Percentiles rank a stretch among this genome's conserved stretches.
These are phyloP conservation scores for Paxillus rubicundulus DNA, from an alignment of 768 basidiomycete species.

Conservation along the genomic window DNA sequence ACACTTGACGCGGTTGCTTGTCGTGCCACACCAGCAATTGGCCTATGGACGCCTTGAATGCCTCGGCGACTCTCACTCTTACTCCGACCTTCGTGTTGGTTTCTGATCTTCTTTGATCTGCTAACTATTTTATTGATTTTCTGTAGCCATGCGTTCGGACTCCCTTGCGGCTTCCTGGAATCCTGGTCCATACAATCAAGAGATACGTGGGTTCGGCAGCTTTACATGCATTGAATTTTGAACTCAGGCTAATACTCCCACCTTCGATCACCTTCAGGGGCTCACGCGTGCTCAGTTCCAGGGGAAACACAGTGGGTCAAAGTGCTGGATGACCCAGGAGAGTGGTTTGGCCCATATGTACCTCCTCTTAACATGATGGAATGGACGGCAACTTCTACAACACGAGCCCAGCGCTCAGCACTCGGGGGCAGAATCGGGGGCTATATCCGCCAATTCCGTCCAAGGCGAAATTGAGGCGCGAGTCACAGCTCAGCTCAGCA, in stretches of 20 bases:
- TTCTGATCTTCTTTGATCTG: no score
- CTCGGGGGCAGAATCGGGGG: neutral
- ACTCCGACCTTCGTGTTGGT: neutral
- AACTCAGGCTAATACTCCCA: neutral
- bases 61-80: no score
- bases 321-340: neutral
- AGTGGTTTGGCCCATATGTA: neutral
- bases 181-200: constrained; percentile 1
- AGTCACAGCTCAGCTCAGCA: neutral
- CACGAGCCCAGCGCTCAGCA: neutral
- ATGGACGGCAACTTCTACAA: neutral
- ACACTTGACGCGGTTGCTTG: no score
- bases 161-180: constrained; percentile 4
- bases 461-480: constrained; percentile 9
- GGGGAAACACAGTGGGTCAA: neutral
- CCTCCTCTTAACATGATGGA: neutral
- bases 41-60: no score
- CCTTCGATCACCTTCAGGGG: neutral
- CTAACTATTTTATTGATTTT: no score
- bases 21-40: no score
- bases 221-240: constrained; percentile 9
- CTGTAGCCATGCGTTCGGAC: neutral
- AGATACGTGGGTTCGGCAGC: constrained; percentile 13
- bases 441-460: neutral
- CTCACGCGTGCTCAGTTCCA: neutral